A percentile compares a stretch with the other conserved stretches of the same genome.
These are phyloP conservation scores for Metschnikowia kofuensis DNA, from an alignment of 805 yeast genomes.

Conservation along the genomic window DNA sequence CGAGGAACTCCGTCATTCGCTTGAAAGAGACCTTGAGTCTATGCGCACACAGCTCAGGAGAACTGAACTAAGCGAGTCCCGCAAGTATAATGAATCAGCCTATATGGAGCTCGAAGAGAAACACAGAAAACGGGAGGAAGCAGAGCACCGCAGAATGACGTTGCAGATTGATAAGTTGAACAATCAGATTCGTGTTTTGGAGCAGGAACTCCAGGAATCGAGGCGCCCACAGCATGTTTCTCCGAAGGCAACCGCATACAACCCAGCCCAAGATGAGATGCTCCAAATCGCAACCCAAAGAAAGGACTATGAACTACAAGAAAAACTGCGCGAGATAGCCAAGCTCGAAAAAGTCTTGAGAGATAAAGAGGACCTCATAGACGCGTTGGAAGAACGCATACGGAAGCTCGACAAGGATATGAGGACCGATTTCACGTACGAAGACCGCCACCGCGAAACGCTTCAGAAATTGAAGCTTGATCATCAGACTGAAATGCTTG, in stretches of 20 bases:
- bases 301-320: slow-evolving; percentile 18
- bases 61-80: slow-evolving; percentile 15
- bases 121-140: slow-evolving; percentile 20
- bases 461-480: slow-evolving; percentile 25
- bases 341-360: slow-evolving; percentile 19
- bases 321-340: slow-evolving; percentile 18
- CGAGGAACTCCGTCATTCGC: slow-evolving; percentile 19
- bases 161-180: slow-evolving; percentile 35
- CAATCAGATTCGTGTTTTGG: slow-evolving; percentile 33
- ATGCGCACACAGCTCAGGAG: slow-evolving; percentile 17
- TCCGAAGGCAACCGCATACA: neutral
- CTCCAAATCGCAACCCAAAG: slow-evolving; percentile 20
- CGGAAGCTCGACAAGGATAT: slow-evolving; percentile 26
- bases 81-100: slow-evolving; percentile 18
- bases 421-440: slow-evolving; percentile 5
- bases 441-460: slow-evolving; percentile 18
- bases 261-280: slow-evolving; percentile 3
- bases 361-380: slow-evolving; percentile 37
- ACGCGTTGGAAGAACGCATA: slow-evolving; percentile 31
- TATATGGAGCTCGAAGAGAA: slow-evolving; percentile 23
- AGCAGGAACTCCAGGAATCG: slow-evolving; percentile 34
- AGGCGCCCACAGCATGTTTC: slow-evolving; percentile 14
- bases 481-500: slow-evolving; percentile 37
- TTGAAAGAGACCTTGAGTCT: slow-evolving; percentile 29
- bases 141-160: slow-evolving; percentile 22